Base-by-base conservation (phyloP, 768 basidiomycete species). In the Auricularia sp. region DNA sequence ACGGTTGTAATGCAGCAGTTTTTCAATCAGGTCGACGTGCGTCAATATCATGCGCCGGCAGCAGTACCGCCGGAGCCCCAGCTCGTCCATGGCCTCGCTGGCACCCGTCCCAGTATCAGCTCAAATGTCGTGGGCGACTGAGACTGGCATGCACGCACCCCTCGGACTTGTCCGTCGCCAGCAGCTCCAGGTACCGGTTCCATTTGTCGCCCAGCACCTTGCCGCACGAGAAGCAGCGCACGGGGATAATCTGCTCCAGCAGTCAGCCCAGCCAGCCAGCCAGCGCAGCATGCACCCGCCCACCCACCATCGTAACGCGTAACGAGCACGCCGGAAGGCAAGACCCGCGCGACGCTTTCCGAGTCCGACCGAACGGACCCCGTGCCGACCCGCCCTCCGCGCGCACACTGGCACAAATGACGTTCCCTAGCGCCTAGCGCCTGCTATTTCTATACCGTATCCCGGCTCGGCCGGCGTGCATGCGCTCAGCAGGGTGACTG, bases 181-280 rank as follows among this genome's bases (percentile, higher is more conserved):
- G 78, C 53, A 95, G 77, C 70, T 88, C 86, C 43, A 97, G 77
- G 74, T 97, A 98, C 23, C 83, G 82, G 65, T 84, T 88, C 95
- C 96, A 98, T 68, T 97, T 91, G 79, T 98, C 93, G 60, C 96
- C 93, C 51, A 98, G 88, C 67, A 98, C 94, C 76, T 98, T 98
- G 56, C 96, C 96, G 72, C 93, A 96, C 16, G 94, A 93, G 72
- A 97, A 97, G 69, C 94, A 96, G 53, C 95, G 86, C 7, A 98
- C 91, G 58, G 95, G 94, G 68, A 97, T 96, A 66, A 98, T 98
- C 95, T 96, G 70, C n/a, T 6, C 29, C 29, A 29, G 29, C 29
- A 29, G 29, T 29, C 29, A 11, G 61, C 35, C 16, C 6, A 5
- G 47, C 21, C 47, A 5, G 47, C 21, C 47, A 51, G 18, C 21